Conservation (phyloP, 257 asterid genomes). For the Coffea eugenioides region DNA sequence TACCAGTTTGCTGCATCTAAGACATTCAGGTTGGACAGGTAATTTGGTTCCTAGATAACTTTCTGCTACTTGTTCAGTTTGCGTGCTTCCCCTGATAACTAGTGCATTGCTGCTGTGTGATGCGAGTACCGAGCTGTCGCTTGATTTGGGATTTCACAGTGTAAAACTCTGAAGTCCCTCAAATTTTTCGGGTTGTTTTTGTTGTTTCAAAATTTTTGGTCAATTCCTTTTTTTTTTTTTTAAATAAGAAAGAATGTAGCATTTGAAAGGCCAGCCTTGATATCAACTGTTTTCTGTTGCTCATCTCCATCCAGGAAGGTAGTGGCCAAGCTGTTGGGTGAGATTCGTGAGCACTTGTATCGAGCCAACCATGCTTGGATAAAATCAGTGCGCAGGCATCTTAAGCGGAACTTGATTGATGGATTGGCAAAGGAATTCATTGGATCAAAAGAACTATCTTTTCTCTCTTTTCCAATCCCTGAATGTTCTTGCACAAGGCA, state of each 20-base stretch:
- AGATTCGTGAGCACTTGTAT: constrained; percentile 63
- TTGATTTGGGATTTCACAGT: too few relatives aligned
- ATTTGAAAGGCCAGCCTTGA: background rate
- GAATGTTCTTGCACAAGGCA: constrained; percentile 71
- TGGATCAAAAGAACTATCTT: constrained; percentile 50
- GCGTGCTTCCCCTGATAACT: background rate
- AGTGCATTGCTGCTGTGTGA: background rate
- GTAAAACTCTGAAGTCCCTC: background rate
- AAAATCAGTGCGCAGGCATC: constrained; percentile 51
- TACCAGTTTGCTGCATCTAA: constrained; percentile 64
- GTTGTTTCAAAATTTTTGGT: background rate
- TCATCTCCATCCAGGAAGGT: constrained; percentile 48
- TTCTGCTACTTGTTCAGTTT: background rate
- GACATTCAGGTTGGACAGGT: constrained; percentile 84
- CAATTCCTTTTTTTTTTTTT: background rate
- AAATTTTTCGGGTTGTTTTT: background rate
- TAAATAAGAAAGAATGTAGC: background rate
- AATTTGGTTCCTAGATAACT: constrained; percentile 1
- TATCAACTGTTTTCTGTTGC: background rate
- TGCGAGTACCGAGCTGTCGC: background rate
- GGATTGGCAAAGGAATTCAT: constrained; percentile 50
- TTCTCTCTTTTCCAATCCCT: constrained; percentile 78
- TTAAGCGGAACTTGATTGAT: constrained; percentile 53
- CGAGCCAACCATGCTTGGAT: constrained; percentile 87
- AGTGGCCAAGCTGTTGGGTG: constrained; percentile 55